phyloP scores from a whole-genome alignment of 768 basidiomycete genomes.

The Leccinum ochraceum region DNA sequence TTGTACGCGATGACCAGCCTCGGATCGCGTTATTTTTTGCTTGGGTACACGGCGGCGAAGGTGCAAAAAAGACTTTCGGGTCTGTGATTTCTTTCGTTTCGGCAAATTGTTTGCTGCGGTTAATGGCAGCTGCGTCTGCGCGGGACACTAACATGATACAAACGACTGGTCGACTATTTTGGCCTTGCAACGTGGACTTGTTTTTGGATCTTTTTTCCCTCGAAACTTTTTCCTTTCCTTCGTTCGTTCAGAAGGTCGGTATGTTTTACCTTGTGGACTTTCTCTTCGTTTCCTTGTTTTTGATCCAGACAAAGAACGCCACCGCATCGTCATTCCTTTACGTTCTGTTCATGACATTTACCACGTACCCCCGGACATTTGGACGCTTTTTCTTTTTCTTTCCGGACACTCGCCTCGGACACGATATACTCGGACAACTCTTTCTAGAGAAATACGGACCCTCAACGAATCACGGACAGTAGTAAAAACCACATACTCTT shows the following conservation, averaged over 20 bases:
- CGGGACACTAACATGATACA: not conserved
- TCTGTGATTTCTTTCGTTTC: slow-evolving; percentile 20
- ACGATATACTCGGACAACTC: slow-evolving; percentile 21
- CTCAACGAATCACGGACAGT: slow-evolving; percentile 18
- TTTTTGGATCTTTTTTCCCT: slow-evolving; percentile 9
- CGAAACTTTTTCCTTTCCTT: not conserved
- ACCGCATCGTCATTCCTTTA: slow-evolving; percentile 14
- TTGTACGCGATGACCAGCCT: slow-evolving; percentile 66
- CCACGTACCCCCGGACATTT: slow-evolving; percentile 24
- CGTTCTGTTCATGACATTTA: slow-evolving; percentile 25
- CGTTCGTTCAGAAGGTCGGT: slow-evolving; percentile 5
- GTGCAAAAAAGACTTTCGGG: slow-evolving; percentile 35
- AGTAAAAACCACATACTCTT: not conserved
- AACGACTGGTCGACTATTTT: not conserved
- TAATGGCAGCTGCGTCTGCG: not conserved
- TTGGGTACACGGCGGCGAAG: slow-evolving; percentile 36
- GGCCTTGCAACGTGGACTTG: slow-evolving; percentile 11
- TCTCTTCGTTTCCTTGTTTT: not conserved
- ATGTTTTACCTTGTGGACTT: slow-evolving; percentile 9
- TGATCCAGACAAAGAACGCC: slow-evolving; percentile 10
- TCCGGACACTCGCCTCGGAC: slow-evolving; percentile 22
- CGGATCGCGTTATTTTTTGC: slow-evolving; percentile 58
- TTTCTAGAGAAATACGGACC: slow-evolving; percentile 27
- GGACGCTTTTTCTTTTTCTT: not conserved
- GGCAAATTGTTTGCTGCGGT: not conserved